Evolutionary conservation across 208 protist species (phyloP).

Genomic region (Trypanosoma conorhini): DNA sequence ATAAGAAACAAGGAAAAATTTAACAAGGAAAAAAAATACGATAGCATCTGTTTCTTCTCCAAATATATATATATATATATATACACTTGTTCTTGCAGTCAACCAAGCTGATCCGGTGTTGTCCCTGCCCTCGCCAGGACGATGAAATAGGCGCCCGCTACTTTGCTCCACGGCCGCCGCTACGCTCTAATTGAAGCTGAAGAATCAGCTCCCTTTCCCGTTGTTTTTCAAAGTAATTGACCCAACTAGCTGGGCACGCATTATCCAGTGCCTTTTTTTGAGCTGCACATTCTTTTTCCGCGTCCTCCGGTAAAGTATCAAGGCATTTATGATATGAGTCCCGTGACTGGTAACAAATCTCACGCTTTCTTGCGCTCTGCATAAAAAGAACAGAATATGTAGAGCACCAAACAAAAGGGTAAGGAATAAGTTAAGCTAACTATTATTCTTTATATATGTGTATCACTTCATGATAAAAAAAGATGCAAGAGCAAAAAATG

Average conservation of each 20-base stretch:
- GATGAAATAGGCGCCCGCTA: slow-evolving; percentile 12
- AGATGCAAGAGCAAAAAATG: background rate
- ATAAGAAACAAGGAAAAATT: background rate
- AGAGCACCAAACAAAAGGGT: background rate
- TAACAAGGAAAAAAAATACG: background rate
- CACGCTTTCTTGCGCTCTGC: slow-evolving; percentile 77
- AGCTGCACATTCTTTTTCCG: slow-evolving; percentile 58
- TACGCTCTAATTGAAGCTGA: slow-evolving; percentile 72
- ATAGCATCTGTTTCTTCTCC: background rate
- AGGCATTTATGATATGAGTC: slow-evolving; percentile 80
- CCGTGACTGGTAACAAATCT: slow-evolving; percentile 74
- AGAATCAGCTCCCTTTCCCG: slow-evolving; percentile 80
- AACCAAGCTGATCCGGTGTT: background rate
- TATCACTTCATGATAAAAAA: background rate
- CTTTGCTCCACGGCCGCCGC: slow-evolving; percentile 35
- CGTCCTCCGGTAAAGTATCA: slow-evolving; percentile 66
- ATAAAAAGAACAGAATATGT: slow-evolving; percentile 29
- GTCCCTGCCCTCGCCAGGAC: background rate
- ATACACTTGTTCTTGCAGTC: background rate
- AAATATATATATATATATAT: background rate
- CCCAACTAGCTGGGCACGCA: slow-evolving; percentile 72
- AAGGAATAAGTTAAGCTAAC: background rate
- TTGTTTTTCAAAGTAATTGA: slow-evolving; percentile 85
- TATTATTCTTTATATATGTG: slow-evolving; percentile 2
- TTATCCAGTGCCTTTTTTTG: slow-evolving; percentile 47